Percentiles rank a stretch among this genome's conserved stretches.
Evolutionary conservation across 1,284 basidiomycete genomes (phyloP).

Genomic region (Flammula alnicola): DNA sequence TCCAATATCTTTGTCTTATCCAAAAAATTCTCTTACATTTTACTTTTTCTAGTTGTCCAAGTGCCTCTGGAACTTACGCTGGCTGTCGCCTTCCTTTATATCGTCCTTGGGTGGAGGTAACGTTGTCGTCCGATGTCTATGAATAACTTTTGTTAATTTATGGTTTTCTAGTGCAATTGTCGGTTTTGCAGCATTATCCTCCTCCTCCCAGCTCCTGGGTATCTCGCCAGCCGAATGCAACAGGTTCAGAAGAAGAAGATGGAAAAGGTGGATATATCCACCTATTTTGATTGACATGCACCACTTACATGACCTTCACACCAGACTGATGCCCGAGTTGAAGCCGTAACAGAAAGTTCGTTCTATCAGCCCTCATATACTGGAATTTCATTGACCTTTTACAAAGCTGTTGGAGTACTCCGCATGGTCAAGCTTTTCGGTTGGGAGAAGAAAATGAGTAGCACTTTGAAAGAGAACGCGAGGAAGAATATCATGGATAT

Average conservation of each 20-base stretch:
- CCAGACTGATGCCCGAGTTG: slow-evolving; percentile 49
- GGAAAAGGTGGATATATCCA: slow-evolving; percentile 32
- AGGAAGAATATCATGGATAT: slow-evolving; percentile 54
- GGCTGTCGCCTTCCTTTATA: slow-evolving; percentile 30
- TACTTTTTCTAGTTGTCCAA: slow-evolving; percentile 15
- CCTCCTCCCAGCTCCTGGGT: slow-evolving; percentile 53
- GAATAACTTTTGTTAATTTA: background rate
- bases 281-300: background rate
- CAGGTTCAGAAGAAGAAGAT: slow-evolving; percentile 30
- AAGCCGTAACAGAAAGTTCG: slow-evolving; percentile 53
- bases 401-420: slow-evolving; percentile 48
- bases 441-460: slow-evolving; percentile 63
- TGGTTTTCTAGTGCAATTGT: slow-evolving; percentile 47
- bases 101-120: slow-evolving; percentile 37
- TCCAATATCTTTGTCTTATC: background rate
- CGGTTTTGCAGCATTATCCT: slow-evolving; percentile 55
- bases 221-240: slow-evolving; percentile 35
- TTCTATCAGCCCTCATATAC: slow-evolving; percentile 18
- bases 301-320: background rate
- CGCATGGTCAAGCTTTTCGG: slow-evolving; percentile 77
- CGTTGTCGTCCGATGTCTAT: background rate
- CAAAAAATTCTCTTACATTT: background rate
- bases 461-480: slow-evolving; percentile 52
- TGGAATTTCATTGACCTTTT: background rate
- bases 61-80: slow-evolving; percentile 44